Base-by-base conservation (phyloP, 1,284 basidiomycete species). In the Fistulina hepatica region DNA sequence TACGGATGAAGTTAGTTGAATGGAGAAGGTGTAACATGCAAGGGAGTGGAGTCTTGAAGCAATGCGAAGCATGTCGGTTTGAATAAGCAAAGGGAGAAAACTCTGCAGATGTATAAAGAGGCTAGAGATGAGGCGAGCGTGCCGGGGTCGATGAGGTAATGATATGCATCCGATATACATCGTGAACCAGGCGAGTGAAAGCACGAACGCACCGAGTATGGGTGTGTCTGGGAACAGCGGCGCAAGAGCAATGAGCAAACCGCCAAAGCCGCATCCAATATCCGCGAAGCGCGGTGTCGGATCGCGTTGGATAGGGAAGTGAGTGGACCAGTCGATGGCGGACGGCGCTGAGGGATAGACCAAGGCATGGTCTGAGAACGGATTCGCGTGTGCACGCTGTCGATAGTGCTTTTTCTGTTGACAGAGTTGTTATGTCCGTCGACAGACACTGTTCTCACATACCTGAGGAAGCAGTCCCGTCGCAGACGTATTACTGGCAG, bases 181-280 rank as follows among this genome's bases (percentile, higher is more conserved):
- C n/a, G n/a, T n/a, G n/a, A n/a, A n/a, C n/a, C n/a, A n/a, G n/a
- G n/a, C n/a, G n/a, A n/a, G n/a, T n/a, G n/a, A n/a, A n/a, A n/a
- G n/a, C n/a, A n/a, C 34, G 38, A 33, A 66, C 80, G 56, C 49
- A 92, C 92, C 95, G 27, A 99, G 75, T 76, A 99, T 97, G 40
- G 97, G 69, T 0, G 75, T 89, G 44, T 95, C 80, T 9, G 95
- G 95, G 56, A 84, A 97, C 40, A 90, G 63, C 5, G 93, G 91
- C 0, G 93, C 91, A 17, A 99, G 75, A 6, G 85, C 67, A 52
- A 95, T 86, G 42, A 97, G 65, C 28, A 99, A 72, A 6, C 95
- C 95, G 12, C 95, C 95, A 53, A 98, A 99, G 26, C 95, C 95
- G 58, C 95, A 99, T 0, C 95, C 95, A 16, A 99, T 78, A 60